A percentile compares a stretch with the other conserved stretches of the same genome.
These are phyloP conservation scores for Neurospora sp. DNA, from an alignment of 2,329 filamentous ascomycete genomes.

Conservation along the genomic window DNA sequence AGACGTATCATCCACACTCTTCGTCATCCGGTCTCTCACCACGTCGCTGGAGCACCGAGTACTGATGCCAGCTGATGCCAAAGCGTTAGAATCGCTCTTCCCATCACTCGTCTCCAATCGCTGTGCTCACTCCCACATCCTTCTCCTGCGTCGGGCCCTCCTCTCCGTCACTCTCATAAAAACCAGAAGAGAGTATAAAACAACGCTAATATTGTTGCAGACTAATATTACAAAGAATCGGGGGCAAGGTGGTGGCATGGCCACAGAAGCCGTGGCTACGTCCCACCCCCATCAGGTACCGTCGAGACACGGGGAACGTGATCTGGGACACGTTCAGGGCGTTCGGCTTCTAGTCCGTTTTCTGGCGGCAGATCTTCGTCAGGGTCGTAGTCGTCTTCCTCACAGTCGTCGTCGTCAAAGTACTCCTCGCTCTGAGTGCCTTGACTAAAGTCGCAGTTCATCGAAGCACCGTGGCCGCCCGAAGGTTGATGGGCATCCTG, in stretches of 20 bases:
- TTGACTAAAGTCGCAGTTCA: constrained; percentile 17
- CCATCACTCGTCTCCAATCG: neutral
- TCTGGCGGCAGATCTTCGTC: constrained; percentile 12
- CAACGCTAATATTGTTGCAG: constrained; percentile 2
- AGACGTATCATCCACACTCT: neutral
- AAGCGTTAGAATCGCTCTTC: neutral
- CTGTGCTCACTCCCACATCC: neutral
- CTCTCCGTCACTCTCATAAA: neutral
- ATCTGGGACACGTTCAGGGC: neutral
- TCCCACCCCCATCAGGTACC: constrained; percentile 10
- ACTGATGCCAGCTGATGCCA: neutral
- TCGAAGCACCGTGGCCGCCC: constrained; percentile 12
- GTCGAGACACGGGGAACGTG: constrained; percentile 3
- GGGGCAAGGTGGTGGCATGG: neutral
- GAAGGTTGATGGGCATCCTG: constrained; percentile 17
- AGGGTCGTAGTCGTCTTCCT: constrained; percentile 17
- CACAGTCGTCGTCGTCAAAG: constrained; percentile 15
- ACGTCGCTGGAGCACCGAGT: neutral
- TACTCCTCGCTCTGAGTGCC: constrained; percentile 15
- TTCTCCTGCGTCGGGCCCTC: neutral
- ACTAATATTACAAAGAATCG: neutral
- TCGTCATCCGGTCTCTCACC: neutral
- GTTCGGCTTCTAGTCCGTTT: neutral
- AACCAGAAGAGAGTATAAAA: neutral
- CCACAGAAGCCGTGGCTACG: constrained; percentile 4